Evolutionary conservation across 495 filamentous ascomycete genomes (phyloP), one percentile per base, ranked within the genome.

Genomic region (Cercophora newfieldiana): DNA sequence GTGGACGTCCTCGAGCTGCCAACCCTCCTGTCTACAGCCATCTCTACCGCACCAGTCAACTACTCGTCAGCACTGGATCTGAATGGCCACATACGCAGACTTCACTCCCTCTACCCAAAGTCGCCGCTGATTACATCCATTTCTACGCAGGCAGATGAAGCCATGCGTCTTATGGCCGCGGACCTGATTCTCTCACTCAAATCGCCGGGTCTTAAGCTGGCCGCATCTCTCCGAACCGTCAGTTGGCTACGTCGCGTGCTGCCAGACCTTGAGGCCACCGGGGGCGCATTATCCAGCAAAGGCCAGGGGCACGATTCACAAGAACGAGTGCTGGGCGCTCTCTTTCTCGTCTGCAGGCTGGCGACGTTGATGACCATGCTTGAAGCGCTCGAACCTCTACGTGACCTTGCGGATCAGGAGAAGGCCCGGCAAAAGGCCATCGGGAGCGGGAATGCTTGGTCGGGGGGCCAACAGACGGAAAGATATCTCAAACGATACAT

Each of bases 401-500:
- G 89, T 26, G 91, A 93, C 63, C 84, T 98, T 2, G 93, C 96
- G 50, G 93, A 98, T 60, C 91, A 97, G 72, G 95, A 98, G 77
- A 88, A 85, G 80, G 61, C 70, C 19, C 75, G 78, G 26, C 77
- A 82, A 56, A 75, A 72, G 57, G 70, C 74, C 30, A 66, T 70
- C 29, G 74, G 73, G 26, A 67, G 67, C 31, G 67, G 72, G n/a
- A 70, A 63, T 21, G 77, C 81, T 6, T 91, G 89, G 89, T 85
- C 88, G 0, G 87, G 85, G 6, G 95, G 94, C 0, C 92, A 96
- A 71, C 95, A 99, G 72, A 97, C 94, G 1, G 96, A 97, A 72
- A 85, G 92, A 25, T 99, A 93, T 69, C 80, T 99, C 44, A 99
- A 99, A 75, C 82, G 92, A 59, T 99, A 96, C 79, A 89, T 99